Conservation (phyloP, 805 yeast genomes). For the Metschnikowia koreensis region DNA sequence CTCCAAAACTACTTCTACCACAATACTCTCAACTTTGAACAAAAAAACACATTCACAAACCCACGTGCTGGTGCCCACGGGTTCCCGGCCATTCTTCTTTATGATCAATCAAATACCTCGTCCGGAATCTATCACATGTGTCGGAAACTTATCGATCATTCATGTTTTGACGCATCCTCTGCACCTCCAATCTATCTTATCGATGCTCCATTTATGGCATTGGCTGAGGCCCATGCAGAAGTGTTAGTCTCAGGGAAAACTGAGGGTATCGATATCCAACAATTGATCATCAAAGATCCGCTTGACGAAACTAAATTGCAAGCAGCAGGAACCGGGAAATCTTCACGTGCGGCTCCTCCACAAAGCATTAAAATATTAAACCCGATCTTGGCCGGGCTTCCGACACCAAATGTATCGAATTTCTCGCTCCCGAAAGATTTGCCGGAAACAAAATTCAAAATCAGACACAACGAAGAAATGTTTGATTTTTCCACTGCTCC, state of each 20-base stretch:
- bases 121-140: constrained; percentile 46
- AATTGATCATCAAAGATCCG: constrained; percentile 3
- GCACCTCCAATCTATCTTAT: constrained; percentile 42
- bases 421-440: constrained; percentile 49
- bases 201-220: constrained; percentile 40
- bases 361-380: neutral
- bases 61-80: constrained; percentile 22
- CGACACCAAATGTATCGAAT: constrained; percentile 46
- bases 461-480: constrained; percentile 55
- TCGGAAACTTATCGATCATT: constrained; percentile 44
- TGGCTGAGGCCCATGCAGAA: constrained; percentile 23
- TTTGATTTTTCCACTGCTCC: constrained; percentile 13
- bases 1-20: constrained; percentile 35
- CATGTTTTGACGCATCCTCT: constrained; percentile 20
- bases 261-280: constrained; percentile 11
- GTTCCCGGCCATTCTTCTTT: constrained; percentile 44
- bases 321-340: neutral
- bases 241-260: constrained; percentile 23
- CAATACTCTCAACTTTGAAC: constrained; percentile 10
- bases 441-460: constrained; percentile 35
- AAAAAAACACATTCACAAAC: neutral
- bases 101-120: constrained; percentile 45
- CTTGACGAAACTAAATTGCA: constrained; percentile 4
- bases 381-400: neutral
- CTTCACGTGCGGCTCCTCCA: constrained; percentile 1